These are phyloP conservation scores for Senecio squalidus DNA, from an alignment of 140 eudicot genomes.

Conservation along the genomic window DNA sequence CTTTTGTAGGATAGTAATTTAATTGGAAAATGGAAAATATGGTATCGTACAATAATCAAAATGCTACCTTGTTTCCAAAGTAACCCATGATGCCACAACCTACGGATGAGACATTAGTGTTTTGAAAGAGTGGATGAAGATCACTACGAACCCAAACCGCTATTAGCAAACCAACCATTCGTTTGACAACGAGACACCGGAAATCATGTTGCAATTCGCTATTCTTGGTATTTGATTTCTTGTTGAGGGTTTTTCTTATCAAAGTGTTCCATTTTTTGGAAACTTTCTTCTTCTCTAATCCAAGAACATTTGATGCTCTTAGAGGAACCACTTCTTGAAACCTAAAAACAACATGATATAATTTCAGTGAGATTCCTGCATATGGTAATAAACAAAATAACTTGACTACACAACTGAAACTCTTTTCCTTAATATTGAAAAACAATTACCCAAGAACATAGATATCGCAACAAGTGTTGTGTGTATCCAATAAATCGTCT, in stretches of 20 bases:
- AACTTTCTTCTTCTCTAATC: slow-evolving; percentile 40
- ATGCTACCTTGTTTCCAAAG: slow-evolving; percentile 66
- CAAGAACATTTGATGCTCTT: slow-evolving; percentile 54
- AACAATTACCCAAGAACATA: slow-evolving; percentile 58
- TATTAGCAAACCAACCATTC: slow-evolving; percentile 67
- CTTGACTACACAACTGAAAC: background rate
- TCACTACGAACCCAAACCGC: slow-evolving; percentile 60
- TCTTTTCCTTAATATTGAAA: background rate
- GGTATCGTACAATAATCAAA: no score
- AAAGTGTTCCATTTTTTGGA: slow-evolving; percentile 56
- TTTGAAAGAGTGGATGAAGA: slow-evolving; percentile 35
- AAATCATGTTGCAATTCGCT: slow-evolving; percentile 26
- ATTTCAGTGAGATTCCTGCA: background rate
- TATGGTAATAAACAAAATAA: background rate
- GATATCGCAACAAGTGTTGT: slow-evolving; percentile 40
- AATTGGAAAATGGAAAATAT: background rate
- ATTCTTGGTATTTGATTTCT: slow-evolving; percentile 11
- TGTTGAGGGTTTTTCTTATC: slow-evolving; percentile 49
- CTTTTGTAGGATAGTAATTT: background rate
- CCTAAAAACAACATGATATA: slow-evolving; percentile 25
- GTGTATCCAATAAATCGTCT: slow-evolving; percentile 48
- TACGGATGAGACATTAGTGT: slow-evolving; percentile 49
- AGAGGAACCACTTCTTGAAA: slow-evolving; percentile 85
- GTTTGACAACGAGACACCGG: slow-evolving; percentile 46
- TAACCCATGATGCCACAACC: slow-evolving; percentile 81